These are phyloP conservation scores for Thamnidium elegans DNA, from an alignment of 192 early-diverging fungal genomes.

Conservation along the genomic window DNA sequence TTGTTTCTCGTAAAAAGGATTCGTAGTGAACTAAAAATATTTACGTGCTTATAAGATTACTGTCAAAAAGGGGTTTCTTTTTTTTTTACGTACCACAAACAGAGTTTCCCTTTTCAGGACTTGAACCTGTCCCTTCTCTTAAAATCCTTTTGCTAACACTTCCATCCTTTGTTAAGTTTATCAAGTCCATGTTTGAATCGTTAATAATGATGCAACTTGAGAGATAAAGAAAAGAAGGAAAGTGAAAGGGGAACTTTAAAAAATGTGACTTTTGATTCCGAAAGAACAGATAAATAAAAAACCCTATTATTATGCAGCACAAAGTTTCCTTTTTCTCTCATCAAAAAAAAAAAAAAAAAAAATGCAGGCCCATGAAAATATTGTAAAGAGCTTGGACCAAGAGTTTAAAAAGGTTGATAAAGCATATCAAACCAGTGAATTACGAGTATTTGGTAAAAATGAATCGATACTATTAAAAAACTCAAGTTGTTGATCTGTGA, in stretches of 20 bases:
- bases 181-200: neutral
- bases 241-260: neutral
- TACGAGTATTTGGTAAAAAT: slow-evolving; percentile 27
- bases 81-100: slow-evolving; percentile 5
- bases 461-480: neutral
- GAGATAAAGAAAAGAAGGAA: neutral
- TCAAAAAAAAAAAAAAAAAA: slow-evolving; percentile 13
- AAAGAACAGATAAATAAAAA: neutral
- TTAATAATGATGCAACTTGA: neutral
- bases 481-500: neutral
- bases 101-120: slow-evolving; percentile 2
- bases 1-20: neutral
- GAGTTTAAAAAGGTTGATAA: slow-evolving; percentile 17
- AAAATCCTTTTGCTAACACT: slow-evolving; percentile 5
- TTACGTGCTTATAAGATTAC: too few relatives aligned
- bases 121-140: neutral
- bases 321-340: neutral
- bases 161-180: slow-evolving; percentile 5
- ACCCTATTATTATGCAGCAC: neutral
- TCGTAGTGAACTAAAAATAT: slow-evolving; percentile 14
- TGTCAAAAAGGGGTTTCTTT: too few relatives aligned
- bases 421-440: slow-evolving; percentile 17
- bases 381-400: slow-evolving; percentile 7
- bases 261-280: neutral
- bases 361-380: slow-evolving; percentile 11